These are phyloP conservation scores for Colletotrichum viniferum DNA, from an alignment of 2,329 filamentous ascomycete genomes.

Conservation along the genomic window DNA sequence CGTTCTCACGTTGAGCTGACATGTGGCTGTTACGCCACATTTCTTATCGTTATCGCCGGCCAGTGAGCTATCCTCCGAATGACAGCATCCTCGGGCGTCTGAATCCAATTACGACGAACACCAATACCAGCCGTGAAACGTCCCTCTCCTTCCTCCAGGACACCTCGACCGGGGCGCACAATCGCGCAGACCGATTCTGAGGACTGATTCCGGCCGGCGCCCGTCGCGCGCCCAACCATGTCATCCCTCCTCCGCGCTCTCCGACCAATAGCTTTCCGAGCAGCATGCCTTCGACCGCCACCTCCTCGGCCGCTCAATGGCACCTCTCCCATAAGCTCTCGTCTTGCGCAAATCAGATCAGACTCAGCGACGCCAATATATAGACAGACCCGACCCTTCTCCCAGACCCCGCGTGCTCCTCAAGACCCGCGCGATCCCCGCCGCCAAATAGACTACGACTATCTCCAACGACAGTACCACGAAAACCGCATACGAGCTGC, in stretches of 20 bases:
- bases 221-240: conserved; percentile 21
- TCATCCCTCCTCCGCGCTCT: conserved; percentile 24
- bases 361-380: background rate
- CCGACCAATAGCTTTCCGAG: conserved; percentile 5
- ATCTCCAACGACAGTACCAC: conserved; percentile 4
- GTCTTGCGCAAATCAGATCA: background rate
- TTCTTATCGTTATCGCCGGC: conserved; percentile 15
- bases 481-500: conserved; percentile 30
- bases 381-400: conserved; percentile 24
- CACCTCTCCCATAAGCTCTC: background rate
- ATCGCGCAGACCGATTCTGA: background rate
- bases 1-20: background rate
- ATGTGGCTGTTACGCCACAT: background rate
- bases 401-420: conserved; percentile 19
- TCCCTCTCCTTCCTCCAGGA: background rate
- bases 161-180: background rate
- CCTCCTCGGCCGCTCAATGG: background rate
- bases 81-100: background rate
- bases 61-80: background rate
- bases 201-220: background rate
- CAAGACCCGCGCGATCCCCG: background rate
- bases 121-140: background rate
- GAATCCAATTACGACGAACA: background rate
- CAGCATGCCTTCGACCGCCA: background rate
- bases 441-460: background rate